phyloP scores from a whole-genome alignment of 192 early-diverging fungal genomes.

The Oehlia diaphana region DNA sequence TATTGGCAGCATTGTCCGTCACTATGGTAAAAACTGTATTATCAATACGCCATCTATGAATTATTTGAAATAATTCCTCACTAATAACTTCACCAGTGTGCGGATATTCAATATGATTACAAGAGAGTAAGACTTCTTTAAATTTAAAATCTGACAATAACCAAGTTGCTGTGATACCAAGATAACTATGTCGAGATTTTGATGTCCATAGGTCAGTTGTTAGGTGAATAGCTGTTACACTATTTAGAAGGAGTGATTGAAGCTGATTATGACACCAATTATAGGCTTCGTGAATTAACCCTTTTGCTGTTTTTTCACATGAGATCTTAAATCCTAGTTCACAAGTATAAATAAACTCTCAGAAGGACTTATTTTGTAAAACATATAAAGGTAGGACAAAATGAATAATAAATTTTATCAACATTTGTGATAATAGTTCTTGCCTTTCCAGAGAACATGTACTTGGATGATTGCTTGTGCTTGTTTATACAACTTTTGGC shows the following conservation, averaged over 20 bases:
- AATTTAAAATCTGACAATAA: background rate
- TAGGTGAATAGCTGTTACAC: background rate
- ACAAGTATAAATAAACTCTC: background rate
- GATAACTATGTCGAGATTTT: background rate
- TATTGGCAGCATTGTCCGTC: background rate
- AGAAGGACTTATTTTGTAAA: conserved; percentile 1
- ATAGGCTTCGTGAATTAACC: background rate
- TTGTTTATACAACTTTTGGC: too few relatives aligned
- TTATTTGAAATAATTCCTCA: background rate
- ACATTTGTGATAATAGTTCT: conserved; percentile 2
- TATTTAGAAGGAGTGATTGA: background rate
- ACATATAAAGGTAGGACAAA: background rate
- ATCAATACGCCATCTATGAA: too few relatives aligned
- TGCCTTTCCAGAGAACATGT: background rate
- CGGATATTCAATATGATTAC: background rate
- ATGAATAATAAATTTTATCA: conserved; percentile 7
- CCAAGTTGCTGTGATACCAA: background rate
- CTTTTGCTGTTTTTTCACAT: background rate
- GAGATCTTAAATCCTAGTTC: background rate
- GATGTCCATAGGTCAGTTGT: background rate
- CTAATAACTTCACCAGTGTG: background rate
- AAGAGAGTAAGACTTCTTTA: background rate
- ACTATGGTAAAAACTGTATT: background rate
- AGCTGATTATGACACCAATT: background rate
- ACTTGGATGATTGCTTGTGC: too few relatives aligned